A percentile compares a stretch with the other conserved stretches of the same genome.
These are phyloP conservation scores for Tricholoma furcatifolium DNA, from an alignment of 768 basidiomycete genomes.

Conservation along the genomic window DNA sequence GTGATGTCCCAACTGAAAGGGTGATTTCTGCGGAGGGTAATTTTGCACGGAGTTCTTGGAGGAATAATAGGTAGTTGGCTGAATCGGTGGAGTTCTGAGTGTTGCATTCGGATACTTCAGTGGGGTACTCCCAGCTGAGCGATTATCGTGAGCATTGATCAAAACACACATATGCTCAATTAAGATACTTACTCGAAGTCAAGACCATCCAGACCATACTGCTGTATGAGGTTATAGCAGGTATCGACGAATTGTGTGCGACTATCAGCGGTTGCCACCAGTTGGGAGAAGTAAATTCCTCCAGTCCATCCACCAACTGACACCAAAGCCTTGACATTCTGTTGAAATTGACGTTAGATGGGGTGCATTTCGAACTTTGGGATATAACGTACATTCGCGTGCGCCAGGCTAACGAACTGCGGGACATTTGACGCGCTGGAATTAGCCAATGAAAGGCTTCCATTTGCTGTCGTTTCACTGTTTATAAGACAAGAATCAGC, in stretches of 20 bases:
- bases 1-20: constrained; percentile 41
- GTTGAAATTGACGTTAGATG: background rate
- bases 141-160: background rate
- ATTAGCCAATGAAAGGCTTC: constrained; percentile 29
- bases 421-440: constrained; percentile 41
- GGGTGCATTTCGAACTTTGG: no score
- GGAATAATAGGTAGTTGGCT: constrained; percentile 74
- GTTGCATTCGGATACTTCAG: constrained; percentile 61
- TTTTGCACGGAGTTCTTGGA: constrained; percentile 61
- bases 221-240: constrained; percentile 41
- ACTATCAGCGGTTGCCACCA: constrained; percentile 55
- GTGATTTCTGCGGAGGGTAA: constrained; percentile 53
- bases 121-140: constrained; percentile 81
- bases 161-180: no score
- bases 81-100: constrained; percentile 65
- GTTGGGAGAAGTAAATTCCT: constrained; percentile 58
- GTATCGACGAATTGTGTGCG: constrained; percentile 67
- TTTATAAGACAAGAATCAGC: constrained; percentile 1
- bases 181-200: constrained; percentile 45
- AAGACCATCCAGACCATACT: constrained; percentile 59
- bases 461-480: constrained; percentile 36
- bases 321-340: constrained; percentile 57
- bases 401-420: constrained; percentile 50
- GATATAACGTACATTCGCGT: constrained; percentile 34
- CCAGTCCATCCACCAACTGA: constrained; percentile 77